Conservation (phyloP, 1,139 yeast genomes). For the Yamadazyma taylorii region DNA sequence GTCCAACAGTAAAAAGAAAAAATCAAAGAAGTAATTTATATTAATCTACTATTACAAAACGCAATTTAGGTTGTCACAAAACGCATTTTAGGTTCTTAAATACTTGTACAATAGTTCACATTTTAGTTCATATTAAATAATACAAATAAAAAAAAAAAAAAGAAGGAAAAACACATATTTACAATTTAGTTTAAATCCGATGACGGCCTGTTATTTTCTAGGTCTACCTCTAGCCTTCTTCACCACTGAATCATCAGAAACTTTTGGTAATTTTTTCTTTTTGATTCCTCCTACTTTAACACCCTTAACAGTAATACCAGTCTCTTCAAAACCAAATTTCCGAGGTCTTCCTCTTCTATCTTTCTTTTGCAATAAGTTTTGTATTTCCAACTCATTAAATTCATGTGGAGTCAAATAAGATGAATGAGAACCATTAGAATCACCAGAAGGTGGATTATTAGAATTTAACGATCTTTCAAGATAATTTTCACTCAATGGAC, state of each 20-base stretch:
- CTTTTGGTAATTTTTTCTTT: constrained; percentile 25
- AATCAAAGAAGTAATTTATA: neutral
- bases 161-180: too few relatives aligned
- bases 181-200: too few relatives aligned
- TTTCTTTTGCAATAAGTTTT: constrained; percentile 39
- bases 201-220: constrained; percentile 12
- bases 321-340: constrained; percentile 49
- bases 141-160: neutral
- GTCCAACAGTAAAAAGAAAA: constrained; percentile 2
- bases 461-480: constrained; percentile 4
- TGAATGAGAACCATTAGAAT: neutral
- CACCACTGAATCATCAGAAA: constrained; percentile 12
- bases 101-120: neutral
- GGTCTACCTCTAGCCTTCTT: constrained; percentile 19
- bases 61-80: neutral
- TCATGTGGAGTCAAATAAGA: constrained; percentile 12
- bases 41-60: neutral
- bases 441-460: constrained; percentile 4
- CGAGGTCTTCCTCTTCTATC: constrained; percentile 54
- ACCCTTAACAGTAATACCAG: constrained; percentile 50
- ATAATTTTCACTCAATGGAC: constrained; percentile 12
- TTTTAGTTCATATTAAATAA: neutral
- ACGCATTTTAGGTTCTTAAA: neutral
- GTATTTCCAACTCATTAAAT: constrained; percentile 39
- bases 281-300: constrained; percentile 42